Conservation (phyloP, 805 yeast species). For the Candida ovalis region DNA sequence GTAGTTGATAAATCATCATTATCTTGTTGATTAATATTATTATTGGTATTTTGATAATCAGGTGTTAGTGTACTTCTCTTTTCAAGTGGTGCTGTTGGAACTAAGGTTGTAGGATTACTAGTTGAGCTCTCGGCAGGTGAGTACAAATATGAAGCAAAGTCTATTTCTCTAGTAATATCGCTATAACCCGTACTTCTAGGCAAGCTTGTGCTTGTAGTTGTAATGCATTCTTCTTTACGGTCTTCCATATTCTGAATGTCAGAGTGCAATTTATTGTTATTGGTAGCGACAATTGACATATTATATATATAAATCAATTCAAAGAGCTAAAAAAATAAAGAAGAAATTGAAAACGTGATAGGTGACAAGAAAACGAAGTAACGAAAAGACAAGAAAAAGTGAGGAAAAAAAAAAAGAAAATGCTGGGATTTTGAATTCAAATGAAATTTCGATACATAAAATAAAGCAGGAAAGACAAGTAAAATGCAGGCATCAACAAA, state of each 20-base stretch:
- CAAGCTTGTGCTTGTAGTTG: neutral
- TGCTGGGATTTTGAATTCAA: no score
- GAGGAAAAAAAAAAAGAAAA: no score
- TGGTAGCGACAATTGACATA: neutral
- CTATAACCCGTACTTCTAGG: conserved; percentile 1
- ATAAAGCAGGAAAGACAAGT: no score
- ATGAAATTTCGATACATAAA: no score
- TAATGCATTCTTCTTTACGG: neutral
- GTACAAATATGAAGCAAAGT: neutral
- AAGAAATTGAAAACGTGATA: neutral
- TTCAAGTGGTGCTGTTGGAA: neutral
- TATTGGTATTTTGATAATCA: neutral
- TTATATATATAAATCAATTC: no score
- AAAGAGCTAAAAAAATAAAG: neutral
- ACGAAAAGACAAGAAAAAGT: no score
- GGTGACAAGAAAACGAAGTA: no score
- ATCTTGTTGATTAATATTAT: neutral
- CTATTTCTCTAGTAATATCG: neutral
- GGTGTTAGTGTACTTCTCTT: neutral
- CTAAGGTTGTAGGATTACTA: neutral
- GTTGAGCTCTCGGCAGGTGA: neutral
- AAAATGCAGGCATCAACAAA: no score
- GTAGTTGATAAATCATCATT: neutral
- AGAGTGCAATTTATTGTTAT: neutral
- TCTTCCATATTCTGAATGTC: neutral